Base-by-base conservation (phyloP, 345 rosid genomes). In the Boechera divaricarpa region DNA sequence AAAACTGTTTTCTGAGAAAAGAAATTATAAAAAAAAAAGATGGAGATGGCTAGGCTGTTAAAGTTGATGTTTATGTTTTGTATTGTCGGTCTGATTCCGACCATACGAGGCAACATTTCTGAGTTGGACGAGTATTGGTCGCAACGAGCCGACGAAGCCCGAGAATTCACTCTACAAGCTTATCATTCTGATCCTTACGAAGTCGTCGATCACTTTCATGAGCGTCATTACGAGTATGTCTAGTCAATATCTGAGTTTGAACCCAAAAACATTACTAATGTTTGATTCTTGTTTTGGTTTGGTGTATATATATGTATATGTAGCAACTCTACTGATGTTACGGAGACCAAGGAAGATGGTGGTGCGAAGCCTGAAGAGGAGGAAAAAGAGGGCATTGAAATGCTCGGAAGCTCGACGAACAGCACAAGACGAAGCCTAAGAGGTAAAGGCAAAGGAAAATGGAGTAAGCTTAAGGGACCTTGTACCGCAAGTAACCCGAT, bases 401-500 rank as follows among this genome's bases (percentile, higher is more conserved):
- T 70, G 96, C 82, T 38, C 67, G 85, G 42, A 83, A 87, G 69
- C 93, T 67, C 75, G 31, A 68, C 49, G 5, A 86, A 88, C 81
- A 79, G 58, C 80, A 87, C 89, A 0, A 88, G 97, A 53, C 75
- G 97, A 68, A 70, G 18, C 24, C 69, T 92, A 42, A 51, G 32
- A 77, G 82, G 80, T 26, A 73, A 18, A 54, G 58, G 61, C 52
- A 16, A 29, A 71, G 80, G 79, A 21, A 80, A 80, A 74, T 80
- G 79, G 79, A 75, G 69, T 31, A 81, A 81, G 11, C 77, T 70
- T 13, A 60, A 2, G 1, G 90, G 91, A 5, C 82, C 84, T 11
- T 94, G 98, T 80, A 7, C 45, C 45, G 94, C 93, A 42, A 81
- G 89, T 26, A 94, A 94, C 82, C 98, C 98, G 0, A 91, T 94